Percentiles rank a stretch among this genome's conserved stretches.
Conservation (phyloP, 345 rosid species). For the Salix viminalis region DNA sequence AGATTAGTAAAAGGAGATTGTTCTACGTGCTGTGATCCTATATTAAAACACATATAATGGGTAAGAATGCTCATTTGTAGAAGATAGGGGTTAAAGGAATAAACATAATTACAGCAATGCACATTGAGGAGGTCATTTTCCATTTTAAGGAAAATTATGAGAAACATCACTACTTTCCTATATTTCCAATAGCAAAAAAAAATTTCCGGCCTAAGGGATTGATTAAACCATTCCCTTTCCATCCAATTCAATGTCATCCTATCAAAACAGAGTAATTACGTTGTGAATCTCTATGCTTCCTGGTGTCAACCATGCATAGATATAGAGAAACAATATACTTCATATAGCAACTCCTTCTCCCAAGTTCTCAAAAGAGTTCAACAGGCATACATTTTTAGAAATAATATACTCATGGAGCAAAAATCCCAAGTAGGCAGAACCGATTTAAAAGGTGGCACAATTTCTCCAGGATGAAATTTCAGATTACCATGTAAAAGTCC, state of each 20-base stretch:
- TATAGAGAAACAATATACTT: neutral
- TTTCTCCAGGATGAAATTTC: neutral
- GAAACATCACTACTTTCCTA: neutral
- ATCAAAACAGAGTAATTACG: neutral
- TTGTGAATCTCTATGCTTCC: neutral
- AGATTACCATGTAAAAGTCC: constrained; percentile 45
- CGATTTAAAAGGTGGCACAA: neutral
- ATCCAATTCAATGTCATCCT: neutral
- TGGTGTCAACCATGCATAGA: neutral
- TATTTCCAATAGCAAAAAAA: neutral
- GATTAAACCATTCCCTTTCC: neutral
- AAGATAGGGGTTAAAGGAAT: neutral
- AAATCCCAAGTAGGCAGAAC: neutral
- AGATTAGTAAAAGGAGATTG: neutral
- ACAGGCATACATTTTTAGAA: neutral
- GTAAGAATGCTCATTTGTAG: neutral
- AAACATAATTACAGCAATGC: neutral
- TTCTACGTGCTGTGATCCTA: neutral
- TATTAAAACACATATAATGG: neutral
- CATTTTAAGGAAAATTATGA: neutral
- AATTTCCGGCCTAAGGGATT: neutral
- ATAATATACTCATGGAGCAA: neutral
- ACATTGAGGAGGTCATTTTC: neutral
- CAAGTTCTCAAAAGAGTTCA: neutral
- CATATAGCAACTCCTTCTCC: neutral